Percentiles rank a stretch among this genome's conserved stretches.
Conservation (phyloP, 106 monocot species). For the Allium cepa region DNA sequence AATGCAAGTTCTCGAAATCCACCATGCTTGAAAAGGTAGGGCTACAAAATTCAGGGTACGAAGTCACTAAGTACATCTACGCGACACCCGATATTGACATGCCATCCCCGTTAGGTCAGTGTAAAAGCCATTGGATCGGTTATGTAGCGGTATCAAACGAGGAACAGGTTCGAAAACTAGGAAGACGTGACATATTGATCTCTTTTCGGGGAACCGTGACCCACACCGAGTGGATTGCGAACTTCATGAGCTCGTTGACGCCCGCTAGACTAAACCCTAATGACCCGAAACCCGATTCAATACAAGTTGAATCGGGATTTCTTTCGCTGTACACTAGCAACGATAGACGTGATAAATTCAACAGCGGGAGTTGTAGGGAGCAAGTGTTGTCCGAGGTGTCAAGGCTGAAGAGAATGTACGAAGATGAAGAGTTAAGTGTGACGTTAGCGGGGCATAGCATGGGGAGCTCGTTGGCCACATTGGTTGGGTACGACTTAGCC, state of each 20-base stretch:
- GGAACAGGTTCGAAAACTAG: slow-evolving; percentile 15
- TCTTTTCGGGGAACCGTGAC: slow-evolving; percentile 50
- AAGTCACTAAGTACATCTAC: slow-evolving; percentile 41
- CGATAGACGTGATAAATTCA: slow-evolving; percentile 24
- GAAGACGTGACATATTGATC: slow-evolving; percentile 37
- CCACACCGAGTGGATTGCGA: slow-evolving; percentile 40
- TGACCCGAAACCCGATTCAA: slow-evolving; percentile 22
- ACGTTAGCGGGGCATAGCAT: slow-evolving; percentile 70
- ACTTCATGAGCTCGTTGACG: slow-evolving; percentile 41
- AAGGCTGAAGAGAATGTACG: slow-evolving; percentile 19
- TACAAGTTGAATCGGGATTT: slow-evolving; percentile 53
- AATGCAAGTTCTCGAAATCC: slow-evolving; percentile 37
- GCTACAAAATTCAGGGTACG: slow-evolving; percentile 25
- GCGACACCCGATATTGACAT: slow-evolving; percentile 29
- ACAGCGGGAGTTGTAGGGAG: slow-evolving; percentile 39
- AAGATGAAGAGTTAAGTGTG: slow-evolving; percentile 32
- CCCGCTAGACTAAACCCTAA: slow-evolving; percentile 39
- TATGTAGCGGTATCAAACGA: slow-evolving; percentile 43
- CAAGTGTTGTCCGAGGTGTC: slow-evolving; percentile 43
- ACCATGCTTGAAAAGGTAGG: slow-evolving; percentile 22
- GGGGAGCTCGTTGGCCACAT: slow-evolving; percentile 51
- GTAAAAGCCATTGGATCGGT: slow-evolving; percentile 46
- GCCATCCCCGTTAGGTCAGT: slow-evolving; percentile 7
- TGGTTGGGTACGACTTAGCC: slow-evolving; percentile 54
- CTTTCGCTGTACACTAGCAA: slow-evolving; percentile 46